Percentiles rank a stretch among this genome's conserved stretches.
These are phyloP conservation scores for Fusarium pseudoanthophilum DNA, from an alignment of 2,329 filamentous ascomycete species.

Conservation along the genomic window DNA sequence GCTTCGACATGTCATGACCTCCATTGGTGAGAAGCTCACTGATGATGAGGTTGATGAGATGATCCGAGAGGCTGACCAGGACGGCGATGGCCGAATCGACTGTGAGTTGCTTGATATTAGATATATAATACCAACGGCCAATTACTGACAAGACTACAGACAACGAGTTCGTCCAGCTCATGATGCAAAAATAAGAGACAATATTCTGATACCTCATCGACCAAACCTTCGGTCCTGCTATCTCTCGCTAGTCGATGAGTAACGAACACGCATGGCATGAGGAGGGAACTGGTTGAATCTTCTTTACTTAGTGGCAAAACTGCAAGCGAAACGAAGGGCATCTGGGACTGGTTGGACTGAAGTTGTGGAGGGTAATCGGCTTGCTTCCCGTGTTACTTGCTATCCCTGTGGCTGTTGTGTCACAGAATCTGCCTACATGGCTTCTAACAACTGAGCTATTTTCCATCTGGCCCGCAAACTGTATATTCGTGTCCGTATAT, in stretches of 20 bases:
- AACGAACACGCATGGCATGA: conserved; percentile 30
- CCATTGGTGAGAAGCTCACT: conserved; percentile 89
- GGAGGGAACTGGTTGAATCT: conserved; percentile 37
- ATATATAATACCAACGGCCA: background rate
- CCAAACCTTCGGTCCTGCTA: conserved; percentile 30
- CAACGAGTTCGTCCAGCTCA: conserved; percentile 93
- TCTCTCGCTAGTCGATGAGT: conserved; percentile 28
- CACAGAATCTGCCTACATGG: conserved; percentile 32
- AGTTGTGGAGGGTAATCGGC: conserved; percentile 41
- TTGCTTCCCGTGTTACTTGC: conserved; percentile 43
- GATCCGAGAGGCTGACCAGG: conserved; percentile 91
- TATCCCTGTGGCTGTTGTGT: conserved; percentile 36
- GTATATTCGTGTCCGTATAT: conserved; percentile 6
- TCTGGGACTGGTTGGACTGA: conserved; percentile 43
- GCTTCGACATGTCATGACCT: conserved; percentile 91
- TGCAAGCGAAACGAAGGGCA: conserved; percentile 47
- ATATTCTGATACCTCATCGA: conserved; percentile 43
- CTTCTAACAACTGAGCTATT: conserved; percentile 42
- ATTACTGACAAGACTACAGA: conserved; percentile 60
- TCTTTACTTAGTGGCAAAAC: conserved; percentile 46
- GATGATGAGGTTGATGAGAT: conserved; percentile 94
- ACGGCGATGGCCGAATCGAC: conserved; percentile 88
- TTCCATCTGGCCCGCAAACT: conserved; percentile 20
- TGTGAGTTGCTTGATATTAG: conserved; percentile 64
- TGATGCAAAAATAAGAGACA: conserved; percentile 87